These are phyloP conservation scores for Ostreobium quekettii DNA, from an alignment of 139 green algal species.

Conservation along the genomic window DNA sequence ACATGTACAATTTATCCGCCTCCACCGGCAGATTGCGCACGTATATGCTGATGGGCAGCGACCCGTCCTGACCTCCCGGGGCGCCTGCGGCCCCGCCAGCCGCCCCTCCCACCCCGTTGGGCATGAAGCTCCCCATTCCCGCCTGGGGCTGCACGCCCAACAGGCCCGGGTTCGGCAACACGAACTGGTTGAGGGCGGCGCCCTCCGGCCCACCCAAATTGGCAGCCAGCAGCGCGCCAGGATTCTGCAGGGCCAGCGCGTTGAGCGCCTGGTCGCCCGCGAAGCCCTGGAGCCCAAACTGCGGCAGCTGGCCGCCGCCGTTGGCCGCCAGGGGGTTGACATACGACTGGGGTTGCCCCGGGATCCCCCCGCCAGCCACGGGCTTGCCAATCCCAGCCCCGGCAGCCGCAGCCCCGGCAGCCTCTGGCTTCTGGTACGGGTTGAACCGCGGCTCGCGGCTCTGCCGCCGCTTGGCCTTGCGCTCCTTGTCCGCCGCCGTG, in stretches of 20 bases:
- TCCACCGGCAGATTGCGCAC: slow-evolving; percentile 13
- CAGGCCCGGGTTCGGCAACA: slow-evolving; percentile 3
- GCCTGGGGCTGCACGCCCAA: not conserved
- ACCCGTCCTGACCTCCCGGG: not conserved
- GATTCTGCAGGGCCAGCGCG: not conserved
- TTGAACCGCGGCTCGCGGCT: not conserved
- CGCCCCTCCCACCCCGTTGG: not conserved
- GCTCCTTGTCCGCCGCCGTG: not conserved
- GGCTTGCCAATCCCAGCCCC: not conserved
- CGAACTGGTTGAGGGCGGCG: not conserved
- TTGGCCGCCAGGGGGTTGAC: not conserved
- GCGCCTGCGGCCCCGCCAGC: not conserved
- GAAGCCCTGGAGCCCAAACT: not conserved
- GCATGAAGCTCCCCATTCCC: not conserved
- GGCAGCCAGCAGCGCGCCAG: not conserved
- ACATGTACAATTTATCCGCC: slow-evolving; percentile 15
- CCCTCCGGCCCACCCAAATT: not conserved
- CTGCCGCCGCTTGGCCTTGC: not conserved
- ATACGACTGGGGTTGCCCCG: not conserved
- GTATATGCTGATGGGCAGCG: slow-evolving; percentile 16
- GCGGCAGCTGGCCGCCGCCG: not conserved
- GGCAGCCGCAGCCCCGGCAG: not conserved
- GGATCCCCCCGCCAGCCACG: not conserved
- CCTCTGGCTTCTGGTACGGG: not conserved
- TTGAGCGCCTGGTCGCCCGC: too few species aligned